Percentiles rank a stretch among this genome's conserved stretches.
These are phyloP conservation scores for Trametes villosa DNA, from an alignment of 768 basidiomycete species.

Conservation along the genomic window DNA sequence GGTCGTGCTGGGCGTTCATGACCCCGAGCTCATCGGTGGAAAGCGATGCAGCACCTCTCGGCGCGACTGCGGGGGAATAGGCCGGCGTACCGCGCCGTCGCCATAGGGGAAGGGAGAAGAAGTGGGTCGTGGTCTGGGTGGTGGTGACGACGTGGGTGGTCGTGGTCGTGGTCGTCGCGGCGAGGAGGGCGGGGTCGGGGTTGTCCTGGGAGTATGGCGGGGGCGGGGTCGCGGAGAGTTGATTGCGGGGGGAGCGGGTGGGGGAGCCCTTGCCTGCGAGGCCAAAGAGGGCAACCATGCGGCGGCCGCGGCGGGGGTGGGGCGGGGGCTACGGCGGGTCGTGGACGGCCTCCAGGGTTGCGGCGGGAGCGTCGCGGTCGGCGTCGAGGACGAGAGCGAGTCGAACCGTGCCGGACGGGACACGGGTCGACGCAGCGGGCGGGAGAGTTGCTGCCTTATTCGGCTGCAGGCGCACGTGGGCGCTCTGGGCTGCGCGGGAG, in stretches of 20 bases:
- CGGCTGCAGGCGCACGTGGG: too few species aligned
- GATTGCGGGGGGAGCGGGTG: conserved; percentile 31
- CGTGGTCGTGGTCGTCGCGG: conserved; percentile 51
- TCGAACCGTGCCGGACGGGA: conserved; percentile 5
- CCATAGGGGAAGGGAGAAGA: conserved; percentile 72
- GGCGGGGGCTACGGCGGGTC: conserved; percentile 6
- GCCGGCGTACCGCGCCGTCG: conserved; percentile 51
- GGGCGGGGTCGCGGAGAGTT: conserved; percentile 34
- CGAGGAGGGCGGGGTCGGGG: conserved; percentile 42
- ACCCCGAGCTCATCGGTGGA: conserved; percentile 32
- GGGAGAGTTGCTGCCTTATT: background rate
- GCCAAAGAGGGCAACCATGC: conserved; percentile 47
- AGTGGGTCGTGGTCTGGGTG: conserved; percentile 58
- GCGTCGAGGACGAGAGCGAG: conserved; percentile 12
- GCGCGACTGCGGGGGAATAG: conserved; percentile 30
- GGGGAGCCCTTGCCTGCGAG: conserved; percentile 40
- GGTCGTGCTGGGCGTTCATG: conserved; percentile 2
- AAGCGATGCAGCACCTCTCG: conserved; percentile 34
- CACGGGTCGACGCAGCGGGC: background rate
- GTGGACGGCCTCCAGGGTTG: conserved; percentile 13
- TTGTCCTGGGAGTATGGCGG: conserved; percentile 40
- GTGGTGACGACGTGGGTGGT: conserved; percentile 55
- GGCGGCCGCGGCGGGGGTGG: conserved; percentile 21
- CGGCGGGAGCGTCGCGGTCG: conserved; percentile 10
- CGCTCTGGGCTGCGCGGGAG: too few species aligned